Evolutionary conservation across 306 rosid genomes (phyloP).

Genomic region (Quercus engelmannii): DNA sequence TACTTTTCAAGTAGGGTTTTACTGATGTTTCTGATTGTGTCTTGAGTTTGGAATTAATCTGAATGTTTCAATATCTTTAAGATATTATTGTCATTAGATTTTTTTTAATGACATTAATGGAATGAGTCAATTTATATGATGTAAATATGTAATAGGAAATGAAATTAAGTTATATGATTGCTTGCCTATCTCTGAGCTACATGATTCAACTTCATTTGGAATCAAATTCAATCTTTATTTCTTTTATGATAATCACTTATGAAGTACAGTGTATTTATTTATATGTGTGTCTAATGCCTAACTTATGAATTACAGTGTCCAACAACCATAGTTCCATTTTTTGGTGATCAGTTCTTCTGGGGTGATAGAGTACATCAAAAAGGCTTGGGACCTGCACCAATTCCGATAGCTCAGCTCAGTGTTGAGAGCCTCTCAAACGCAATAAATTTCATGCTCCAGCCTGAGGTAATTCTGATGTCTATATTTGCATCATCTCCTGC

Average conservation of each 20-base stretch:
- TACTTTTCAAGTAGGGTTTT: slow-evolving; percentile 13
- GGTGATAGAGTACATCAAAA: slow-evolving; percentile 75
- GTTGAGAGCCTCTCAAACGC: slow-evolving; percentile 67
- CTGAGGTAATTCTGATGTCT: slow-evolving; percentile 57
- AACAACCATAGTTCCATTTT: slow-evolving; percentile 90
- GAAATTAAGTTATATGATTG: background rate
- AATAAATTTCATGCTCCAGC: slow-evolving; percentile 84
- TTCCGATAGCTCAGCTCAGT: slow-evolving; percentile 69
- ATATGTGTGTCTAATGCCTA: slow-evolving; percentile 17
- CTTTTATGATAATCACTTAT: background rate
- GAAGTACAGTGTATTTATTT: background rate
- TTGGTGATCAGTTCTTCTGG: slow-evolving; percentile 99
- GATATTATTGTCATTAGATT: background rate
- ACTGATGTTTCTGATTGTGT: slow-evolving; percentile 1
- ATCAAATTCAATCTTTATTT: background rate
- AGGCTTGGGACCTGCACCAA: slow-evolving; percentile 81
- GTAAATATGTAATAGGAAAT: background rate
- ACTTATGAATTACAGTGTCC: slow-evolving; percentile 66
- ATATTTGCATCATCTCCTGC: background rate
- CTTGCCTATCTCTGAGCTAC: background rate
- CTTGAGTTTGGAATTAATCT: slow-evolving; percentile 2
- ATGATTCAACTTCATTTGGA: background rate
- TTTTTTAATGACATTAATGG: background rate
- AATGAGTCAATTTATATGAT: background rate
- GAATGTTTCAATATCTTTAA: background rate